Percentiles rank a stretch among this genome's conserved stretches.
Evolutionary conservation across 2,329 filamentous ascomycete genomes (phyloP).

Genomic region (Neonectria sp.): DNA sequence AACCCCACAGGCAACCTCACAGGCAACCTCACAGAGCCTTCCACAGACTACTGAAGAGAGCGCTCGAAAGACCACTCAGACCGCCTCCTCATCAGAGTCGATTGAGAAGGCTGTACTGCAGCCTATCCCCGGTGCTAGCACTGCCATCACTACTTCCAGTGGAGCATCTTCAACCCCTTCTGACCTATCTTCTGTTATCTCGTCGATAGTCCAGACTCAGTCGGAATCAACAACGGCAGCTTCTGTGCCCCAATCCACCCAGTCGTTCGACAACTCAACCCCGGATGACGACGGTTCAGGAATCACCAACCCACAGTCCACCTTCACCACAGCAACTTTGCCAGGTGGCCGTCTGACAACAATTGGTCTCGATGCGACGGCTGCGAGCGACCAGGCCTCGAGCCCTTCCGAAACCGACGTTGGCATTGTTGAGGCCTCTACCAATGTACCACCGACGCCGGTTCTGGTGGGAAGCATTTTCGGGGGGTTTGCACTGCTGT

Average conservation of each 20-base stretch:
- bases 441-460: slow-evolving; percentile 39
- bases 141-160: background rate
- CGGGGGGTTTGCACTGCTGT: slow-evolving; percentile 60
- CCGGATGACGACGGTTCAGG: slow-evolving; percentile 32
- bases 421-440: slow-evolving; percentile 26
- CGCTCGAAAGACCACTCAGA: slow-evolving; percentile 6
- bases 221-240: slow-evolving; percentile 34
- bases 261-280: slow-evolving; percentile 33
- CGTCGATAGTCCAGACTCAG: slow-evolving; percentile 41
- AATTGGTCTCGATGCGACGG: slow-evolving; percentile 38
- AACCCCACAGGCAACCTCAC: background rate
- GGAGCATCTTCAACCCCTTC: slow-evolving; percentile 22
- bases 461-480: slow-evolving; percentile 67
- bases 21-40: slow-evolving; percentile 1
- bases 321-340: slow-evolving; percentile 41
- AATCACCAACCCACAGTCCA: slow-evolving; percentile 31
- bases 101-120: slow-evolving; percentile 26
- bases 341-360: slow-evolving; percentile 40
- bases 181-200: slow-evolving; percentile 25
- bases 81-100: slow-evolving; percentile 20
- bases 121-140: slow-evolving; percentile 11
- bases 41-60: slow-evolving; percentile 19
- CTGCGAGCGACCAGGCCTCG: slow-evolving; percentile 38
- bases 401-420: slow-evolving; percentile 35
- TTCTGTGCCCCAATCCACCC: slow-evolving; percentile 33